phyloP scores from a whole-genome alignment of 1,139 yeast genomes.

The Geotrichum aggregatum region DNA sequence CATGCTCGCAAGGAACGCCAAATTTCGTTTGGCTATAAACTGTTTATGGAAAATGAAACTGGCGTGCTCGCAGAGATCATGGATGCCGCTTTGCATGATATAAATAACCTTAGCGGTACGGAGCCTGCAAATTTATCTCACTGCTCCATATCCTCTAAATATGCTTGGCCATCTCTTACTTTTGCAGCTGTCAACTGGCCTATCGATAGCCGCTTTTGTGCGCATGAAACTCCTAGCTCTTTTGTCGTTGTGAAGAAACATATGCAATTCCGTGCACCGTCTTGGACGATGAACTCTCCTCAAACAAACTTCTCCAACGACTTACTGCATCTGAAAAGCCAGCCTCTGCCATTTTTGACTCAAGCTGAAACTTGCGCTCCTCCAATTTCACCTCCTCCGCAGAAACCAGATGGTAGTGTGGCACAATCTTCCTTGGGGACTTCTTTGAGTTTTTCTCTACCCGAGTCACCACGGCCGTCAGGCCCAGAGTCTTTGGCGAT shows the following conservation, averaged over 20 bases:
- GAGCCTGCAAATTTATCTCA: conserved; percentile 4
- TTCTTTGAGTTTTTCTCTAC: not conserved
- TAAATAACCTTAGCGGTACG: conserved; percentile 13
- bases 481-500: not conserved
- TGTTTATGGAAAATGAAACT: conserved; percentile 9
- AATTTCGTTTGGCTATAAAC: not conserved
- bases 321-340: not conserved
- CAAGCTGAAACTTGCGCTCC: not conserved
- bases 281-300: conserved; percentile 3
- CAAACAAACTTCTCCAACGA: conserved; percentile 5
- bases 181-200: conserved; percentile 14
- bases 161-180: conserved; percentile 5
- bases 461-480: not conserved
- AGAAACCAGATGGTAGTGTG: not conserved
- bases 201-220: conserved; percentile 5
- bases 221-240: no score
- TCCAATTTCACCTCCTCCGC: not conserved
- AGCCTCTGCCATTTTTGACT: conserved; percentile 4
- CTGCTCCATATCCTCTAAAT: conserved; percentile 2
- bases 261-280: not conserved
- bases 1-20: not conserved
- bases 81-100: conserved; percentile 15
- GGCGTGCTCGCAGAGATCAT: conserved; percentile 17
- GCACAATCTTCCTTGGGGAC: not conserved
- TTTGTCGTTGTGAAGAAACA: no score